Conservation (phyloP, 441 rosid species). For the Syzygium syzygioides region DNA sequence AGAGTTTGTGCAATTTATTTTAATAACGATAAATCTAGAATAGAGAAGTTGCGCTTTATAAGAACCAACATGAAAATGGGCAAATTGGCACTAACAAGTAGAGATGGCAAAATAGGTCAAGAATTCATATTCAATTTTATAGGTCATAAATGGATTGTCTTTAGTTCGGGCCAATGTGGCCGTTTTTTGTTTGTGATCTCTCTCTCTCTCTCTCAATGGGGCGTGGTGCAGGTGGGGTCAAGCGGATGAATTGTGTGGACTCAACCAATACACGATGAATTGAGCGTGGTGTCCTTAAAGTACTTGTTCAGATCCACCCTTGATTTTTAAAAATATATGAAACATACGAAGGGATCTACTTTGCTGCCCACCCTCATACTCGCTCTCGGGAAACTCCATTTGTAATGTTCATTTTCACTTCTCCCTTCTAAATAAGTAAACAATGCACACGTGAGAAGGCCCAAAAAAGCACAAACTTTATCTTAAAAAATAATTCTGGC, state of each 20-base stretch:
- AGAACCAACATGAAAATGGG: not conserved
- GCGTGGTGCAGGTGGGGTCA: rapidly evolving
- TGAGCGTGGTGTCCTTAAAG: not conserved
- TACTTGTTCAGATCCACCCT: not conserved
- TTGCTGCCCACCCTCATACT: no score
- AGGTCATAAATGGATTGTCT: no score
- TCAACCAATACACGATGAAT: not conserved
- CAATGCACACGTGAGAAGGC: not conserved
- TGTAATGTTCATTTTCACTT: not conserved
- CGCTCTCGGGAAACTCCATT: no score
- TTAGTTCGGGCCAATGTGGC: no score
- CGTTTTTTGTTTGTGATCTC: not conserved
- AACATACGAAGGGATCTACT: not conserved
- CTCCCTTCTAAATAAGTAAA: not conserved
- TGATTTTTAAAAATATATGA: not conserved
- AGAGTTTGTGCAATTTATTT: not conserved
- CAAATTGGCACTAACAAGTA: not conserved
- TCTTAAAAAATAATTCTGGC: no score
- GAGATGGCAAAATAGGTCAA: no score
- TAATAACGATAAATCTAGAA: not conserved
- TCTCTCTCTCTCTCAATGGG: not conserved
- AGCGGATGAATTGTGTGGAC: not conserved
- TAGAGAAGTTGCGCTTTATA: not conserved
- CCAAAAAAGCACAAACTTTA: no score
- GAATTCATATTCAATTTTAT: no score